A percentile compares a stretch with the other conserved stretches of the same genome.
Conservation (phyloP, 306 rosid species). For the Prunus dulcis region DNA sequence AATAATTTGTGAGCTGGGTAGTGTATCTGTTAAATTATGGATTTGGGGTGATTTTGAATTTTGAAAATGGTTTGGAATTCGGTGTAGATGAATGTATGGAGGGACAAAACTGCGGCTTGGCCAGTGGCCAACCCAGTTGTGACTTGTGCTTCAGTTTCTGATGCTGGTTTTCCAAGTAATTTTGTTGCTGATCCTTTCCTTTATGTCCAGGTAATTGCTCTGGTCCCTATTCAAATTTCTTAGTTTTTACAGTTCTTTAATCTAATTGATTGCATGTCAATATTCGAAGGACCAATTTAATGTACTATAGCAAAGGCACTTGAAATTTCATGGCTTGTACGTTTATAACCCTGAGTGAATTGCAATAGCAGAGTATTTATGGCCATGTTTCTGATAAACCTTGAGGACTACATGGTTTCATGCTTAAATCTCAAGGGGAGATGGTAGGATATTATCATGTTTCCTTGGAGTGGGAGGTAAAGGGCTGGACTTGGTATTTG, state of each 20-base stretch:
- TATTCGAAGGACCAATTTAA: neutral
- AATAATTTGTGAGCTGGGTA: neutral
- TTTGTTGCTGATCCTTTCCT: constrained; percentile 99
- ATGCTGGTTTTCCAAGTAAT: constrained; percentile 89
- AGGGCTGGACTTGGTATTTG: neutral
- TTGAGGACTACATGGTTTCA: neutral
- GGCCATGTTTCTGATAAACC: neutral
- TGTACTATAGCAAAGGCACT: neutral
- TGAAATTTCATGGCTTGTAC: neutral
- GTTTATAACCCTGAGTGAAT: constrained; percentile 2
- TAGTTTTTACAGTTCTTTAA: neutral
- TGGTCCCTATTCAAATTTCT: neutral
- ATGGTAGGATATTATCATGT: neutral
- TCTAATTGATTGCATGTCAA: neutral
- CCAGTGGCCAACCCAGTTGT: constrained; percentile 95
- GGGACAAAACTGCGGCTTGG: constrained; percentile 77
- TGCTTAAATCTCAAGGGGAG: neutral
- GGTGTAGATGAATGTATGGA: constrained; percentile 67
- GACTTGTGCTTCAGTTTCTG: constrained; percentile 90
- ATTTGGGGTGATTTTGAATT: constrained; percentile 11
- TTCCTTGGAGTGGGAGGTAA: neutral
- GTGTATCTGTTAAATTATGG: constrained; percentile 11
- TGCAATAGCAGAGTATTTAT: neutral
- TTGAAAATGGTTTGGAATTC: constrained; percentile 19
- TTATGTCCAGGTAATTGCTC: constrained; percentile 59